A percentile compares a stretch with the other conserved stretches of the same genome.
These are phyloP conservation scores for Spencermartinsiella europaea DNA, from an alignment of 805 yeast genomes.

Conservation along the genomic window DNA sequence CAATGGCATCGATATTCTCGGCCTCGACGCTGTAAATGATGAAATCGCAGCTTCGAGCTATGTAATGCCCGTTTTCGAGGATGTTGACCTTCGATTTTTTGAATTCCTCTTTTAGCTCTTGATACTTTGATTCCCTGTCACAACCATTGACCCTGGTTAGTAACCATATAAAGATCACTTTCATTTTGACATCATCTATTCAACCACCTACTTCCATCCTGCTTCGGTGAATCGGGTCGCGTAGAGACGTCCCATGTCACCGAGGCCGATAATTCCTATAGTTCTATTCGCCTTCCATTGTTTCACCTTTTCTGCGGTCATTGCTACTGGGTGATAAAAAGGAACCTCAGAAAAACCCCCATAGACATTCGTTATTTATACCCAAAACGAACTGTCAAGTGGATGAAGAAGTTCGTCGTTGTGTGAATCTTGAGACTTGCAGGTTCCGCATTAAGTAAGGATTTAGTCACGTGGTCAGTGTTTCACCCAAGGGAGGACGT, in stretches of 20 bases:
- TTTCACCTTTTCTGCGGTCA: too few relatives aligned
- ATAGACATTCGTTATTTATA: too few relatives aligned
- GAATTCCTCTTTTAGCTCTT: constrained; percentile 40
- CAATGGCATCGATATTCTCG: constrained; percentile 69
- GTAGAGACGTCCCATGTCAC: constrained; percentile 93
- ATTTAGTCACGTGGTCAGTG: too few relatives aligned
- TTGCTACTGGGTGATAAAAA: too few relatives aligned
- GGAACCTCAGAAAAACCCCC: too few relatives aligned
- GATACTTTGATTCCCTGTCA: constrained; percentile 66
- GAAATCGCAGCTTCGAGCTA: constrained; percentile 76
- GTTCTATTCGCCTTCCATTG: constrained; percentile 44
- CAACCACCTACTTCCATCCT: constrained; percentile 58
- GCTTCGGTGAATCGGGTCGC: constrained; percentile 71
- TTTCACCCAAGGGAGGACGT: too few relatives aligned
- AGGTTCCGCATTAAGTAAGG: too few relatives aligned
- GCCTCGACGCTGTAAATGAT: constrained; percentile 92
- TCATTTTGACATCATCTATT: too few relatives aligned
- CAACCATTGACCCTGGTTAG: constrained; percentile 71
- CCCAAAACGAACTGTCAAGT: too few relatives aligned
- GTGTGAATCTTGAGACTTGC: too few relatives aligned
- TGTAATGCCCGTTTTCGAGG: constrained; percentile 74
- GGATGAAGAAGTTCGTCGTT: too few relatives aligned
- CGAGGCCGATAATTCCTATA: constrained; percentile 91
- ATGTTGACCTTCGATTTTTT: constrained; percentile 40
- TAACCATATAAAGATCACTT: too few relatives aligned